These are phyloP conservation scores for Arctium lappa DNA, from an alignment of 129 eudicot genomes.

Conservation along the genomic window DNA sequence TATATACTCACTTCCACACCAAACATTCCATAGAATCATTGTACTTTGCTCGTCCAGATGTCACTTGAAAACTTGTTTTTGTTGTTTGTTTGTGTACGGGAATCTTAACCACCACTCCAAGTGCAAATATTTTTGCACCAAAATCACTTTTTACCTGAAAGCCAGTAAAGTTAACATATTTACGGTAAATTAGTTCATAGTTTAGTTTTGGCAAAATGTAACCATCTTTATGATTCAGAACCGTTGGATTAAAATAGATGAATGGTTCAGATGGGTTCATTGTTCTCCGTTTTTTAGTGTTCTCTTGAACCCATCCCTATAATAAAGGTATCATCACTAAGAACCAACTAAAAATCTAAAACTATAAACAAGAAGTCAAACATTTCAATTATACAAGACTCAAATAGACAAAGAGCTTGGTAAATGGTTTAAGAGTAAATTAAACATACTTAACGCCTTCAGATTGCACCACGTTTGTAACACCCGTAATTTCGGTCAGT, in stretches of 20 bases:
- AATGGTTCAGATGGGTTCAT: background rate
- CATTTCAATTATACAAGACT: conserved; percentile 7
- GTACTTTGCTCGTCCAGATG: conserved; percentile 94
- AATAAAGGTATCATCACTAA: background rate
- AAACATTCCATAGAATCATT: conserved; percentile 89
- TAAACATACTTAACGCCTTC: conserved; percentile 61
- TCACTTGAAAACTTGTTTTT: conserved; percentile 95
- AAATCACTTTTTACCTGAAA: conserved; percentile 94
- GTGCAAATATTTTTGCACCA: conserved; percentile 99
- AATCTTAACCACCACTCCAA: conserved; percentile 93
- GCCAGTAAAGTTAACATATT: background rate
- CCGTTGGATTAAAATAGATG: too few species aligned
- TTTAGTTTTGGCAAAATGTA: background rate
- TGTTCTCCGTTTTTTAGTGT: background rate
- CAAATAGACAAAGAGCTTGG: conserved; percentile 14
- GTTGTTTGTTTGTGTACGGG: conserved; percentile 99
- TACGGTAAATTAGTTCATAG: background rate
- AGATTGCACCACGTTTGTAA: conserved; percentile 26
- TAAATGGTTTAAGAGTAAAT: conserved; percentile 6
- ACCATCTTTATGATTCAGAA: too few species aligned
- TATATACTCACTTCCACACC: conserved; percentile 89
- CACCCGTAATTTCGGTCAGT: too few species aligned
- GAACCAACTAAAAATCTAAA: background rate
- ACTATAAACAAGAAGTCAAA: conserved; percentile 5
- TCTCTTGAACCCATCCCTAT: background rate